These are phyloP conservation scores for Ziziphus jujuba DNA, from an alignment of 306 rosid species.

Conservation along the genomic window DNA sequence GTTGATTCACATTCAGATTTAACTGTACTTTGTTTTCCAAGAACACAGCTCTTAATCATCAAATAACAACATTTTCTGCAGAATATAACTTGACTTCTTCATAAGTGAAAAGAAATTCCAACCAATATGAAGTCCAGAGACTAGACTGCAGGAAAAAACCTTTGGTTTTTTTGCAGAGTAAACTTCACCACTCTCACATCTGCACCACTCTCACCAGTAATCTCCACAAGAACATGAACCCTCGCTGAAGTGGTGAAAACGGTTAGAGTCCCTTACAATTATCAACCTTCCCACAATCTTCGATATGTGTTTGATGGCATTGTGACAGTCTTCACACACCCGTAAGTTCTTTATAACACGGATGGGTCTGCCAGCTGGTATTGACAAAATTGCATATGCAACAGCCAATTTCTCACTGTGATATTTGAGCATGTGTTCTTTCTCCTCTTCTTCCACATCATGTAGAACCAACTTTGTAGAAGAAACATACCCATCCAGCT, in stretches of 20 bases:
- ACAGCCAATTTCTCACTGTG: constrained; percentile 93
- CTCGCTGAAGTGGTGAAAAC: constrained; percentile 77
- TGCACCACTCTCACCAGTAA: constrained; percentile 54
- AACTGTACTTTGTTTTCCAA: too few species aligned
- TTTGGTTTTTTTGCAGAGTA: constrained; percentile 9
- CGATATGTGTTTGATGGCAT: constrained; percentile 80
- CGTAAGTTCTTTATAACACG: constrained; percentile 82
- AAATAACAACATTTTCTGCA: background rate
- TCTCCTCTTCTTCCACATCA: constrained; percentile 94
- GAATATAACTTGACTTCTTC: too few species aligned
- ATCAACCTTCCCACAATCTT: constrained; percentile 73
- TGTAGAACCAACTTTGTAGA: constrained; percentile 80
- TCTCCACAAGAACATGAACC: constrained; percentile 85
- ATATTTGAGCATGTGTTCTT: constrained; percentile 72
- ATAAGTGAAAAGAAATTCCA: too few species aligned
- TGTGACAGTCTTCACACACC: constrained; percentile 83
- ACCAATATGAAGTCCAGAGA: constrained; percentile 20
- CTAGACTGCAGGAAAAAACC: constrained; percentile 2
- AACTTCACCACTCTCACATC: constrained; percentile 35
- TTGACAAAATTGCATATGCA: constrained; percentile 75
- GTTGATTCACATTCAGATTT: too few species aligned
- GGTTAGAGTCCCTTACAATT: constrained; percentile 78
- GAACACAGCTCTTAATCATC: too few species aligned
- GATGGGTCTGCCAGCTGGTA: constrained; percentile 78
- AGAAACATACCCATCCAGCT: constrained; percentile 73